These are phyloP conservation scores for Corrigiola litoralis DNA, from an alignment of 179 eudicot species.

Conservation along the genomic window DNA sequence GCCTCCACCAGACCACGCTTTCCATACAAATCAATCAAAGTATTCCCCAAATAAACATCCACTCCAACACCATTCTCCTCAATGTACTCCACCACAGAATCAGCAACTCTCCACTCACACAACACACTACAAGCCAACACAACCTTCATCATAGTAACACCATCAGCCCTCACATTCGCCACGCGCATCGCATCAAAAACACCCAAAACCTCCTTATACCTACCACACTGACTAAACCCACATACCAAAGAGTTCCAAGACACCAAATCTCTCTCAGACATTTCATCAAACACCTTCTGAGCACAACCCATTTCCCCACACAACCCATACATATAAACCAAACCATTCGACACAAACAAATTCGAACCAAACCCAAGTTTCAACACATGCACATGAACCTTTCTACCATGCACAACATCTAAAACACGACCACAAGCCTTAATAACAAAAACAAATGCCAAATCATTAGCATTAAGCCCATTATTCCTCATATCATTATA, in stretches of 20 bases:
- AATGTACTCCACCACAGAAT: slow-evolving; percentile 41
- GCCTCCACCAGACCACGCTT: slow-evolving; percentile 40
- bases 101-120: slow-evolving; percentile 42
- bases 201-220: slow-evolving; percentile 37
- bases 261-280: slow-evolving; percentile 57
- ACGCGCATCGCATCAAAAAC: slow-evolving; percentile 42
- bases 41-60: slow-evolving; percentile 67
- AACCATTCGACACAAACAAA: slow-evolving; percentile 52
- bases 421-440: slow-evolving; percentile 50
- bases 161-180: slow-evolving; percentile 48
- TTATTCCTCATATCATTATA: slow-evolving; percentile 40
- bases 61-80: slow-evolving; percentile 34
- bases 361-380: slow-evolving; percentile 55
- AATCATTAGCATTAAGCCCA: slow-evolving; percentile 49
- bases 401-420: slow-evolving; percentile 35
- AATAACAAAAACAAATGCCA: slow-evolving; percentile 42
- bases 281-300: slow-evolving; percentile 53
- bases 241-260: slow-evolving; percentile 74
- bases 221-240: slow-evolving; percentile 47
- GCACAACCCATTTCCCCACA: slow-evolving; percentile 46
- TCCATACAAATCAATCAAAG: slow-evolving; percentile 61
- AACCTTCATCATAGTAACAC: slow-evolving; percentile 63
- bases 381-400: slow-evolving; percentile 39
- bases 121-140: slow-evolving; percentile 53
- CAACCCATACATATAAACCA: slow-evolving; percentile 61